Conservation (phyloP, 371 early-diverging fungal species). For the Furculomyces boomerangus region DNA sequence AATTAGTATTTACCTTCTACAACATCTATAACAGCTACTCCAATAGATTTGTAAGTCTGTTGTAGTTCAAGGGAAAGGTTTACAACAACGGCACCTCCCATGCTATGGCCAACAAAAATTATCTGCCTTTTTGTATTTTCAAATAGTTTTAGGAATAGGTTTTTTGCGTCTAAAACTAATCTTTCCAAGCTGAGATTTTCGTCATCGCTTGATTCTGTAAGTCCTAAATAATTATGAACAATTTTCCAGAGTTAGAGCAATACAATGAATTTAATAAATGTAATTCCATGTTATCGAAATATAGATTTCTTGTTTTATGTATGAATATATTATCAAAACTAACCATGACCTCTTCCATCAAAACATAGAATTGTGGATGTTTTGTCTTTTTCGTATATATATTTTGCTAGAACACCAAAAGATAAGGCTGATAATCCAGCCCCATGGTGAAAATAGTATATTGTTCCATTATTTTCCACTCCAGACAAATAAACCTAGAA, state of each 20-base stretch:
- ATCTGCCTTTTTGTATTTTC: conserved; percentile 5
- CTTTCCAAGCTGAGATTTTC: neutral
- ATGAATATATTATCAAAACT: no score
- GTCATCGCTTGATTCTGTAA: neutral
- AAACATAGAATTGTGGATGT: conserved; percentile 1
- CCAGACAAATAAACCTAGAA: conserved; percentile 21
- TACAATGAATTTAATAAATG: no score
- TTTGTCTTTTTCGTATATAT: conserved; percentile 23
- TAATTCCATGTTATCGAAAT: no score
- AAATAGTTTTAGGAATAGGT: conserved; percentile 2
- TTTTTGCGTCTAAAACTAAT: neutral
- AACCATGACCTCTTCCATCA: conserved; percentile 1
- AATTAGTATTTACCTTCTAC: conserved; percentile 64
- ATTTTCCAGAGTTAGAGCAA: neutral
- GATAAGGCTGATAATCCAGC: conserved; percentile 67
- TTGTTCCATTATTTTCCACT: conserved; percentile 24
- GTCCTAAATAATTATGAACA: neutral
- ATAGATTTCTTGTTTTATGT: no score
- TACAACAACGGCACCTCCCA: conserved; percentile 80
- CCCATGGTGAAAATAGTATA: conserved; percentile 81
- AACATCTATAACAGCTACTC: conserved; percentile 68
- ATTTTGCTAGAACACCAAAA: conserved; percentile 45
- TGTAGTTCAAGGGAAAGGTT: conserved; percentile 37
- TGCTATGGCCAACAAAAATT: conserved; percentile 30
- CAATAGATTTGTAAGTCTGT: conserved; percentile 33